These are phyloP conservation scores for Plasmodium billcollinsi DNA, from an alignment of 169 alveolate genomes.

Conservation along the genomic window DNA sequence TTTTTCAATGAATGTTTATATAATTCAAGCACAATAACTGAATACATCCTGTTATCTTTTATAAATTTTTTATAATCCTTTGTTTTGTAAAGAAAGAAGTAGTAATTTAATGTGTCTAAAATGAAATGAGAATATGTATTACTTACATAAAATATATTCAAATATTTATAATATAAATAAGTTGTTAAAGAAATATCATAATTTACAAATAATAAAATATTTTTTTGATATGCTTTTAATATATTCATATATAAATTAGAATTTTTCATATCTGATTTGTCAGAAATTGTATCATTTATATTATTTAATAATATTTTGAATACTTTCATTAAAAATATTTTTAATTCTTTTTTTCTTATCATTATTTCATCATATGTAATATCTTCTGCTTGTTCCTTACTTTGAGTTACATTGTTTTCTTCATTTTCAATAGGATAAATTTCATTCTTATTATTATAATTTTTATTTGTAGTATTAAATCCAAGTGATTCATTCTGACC, in stretches of 20 bases:
- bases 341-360: conserved; percentile 2
- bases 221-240: conserved; percentile 14
- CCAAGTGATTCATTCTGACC: too few species aligned
- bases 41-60: conserved; percentile 9
- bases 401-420: not conserved
- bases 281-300: conserved; percentile 5
- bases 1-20: conserved; percentile 2
- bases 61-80: conserved; percentile 27
- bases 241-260: not conserved
- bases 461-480: not conserved
- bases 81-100: conserved; percentile 12
- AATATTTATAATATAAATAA: conserved; percentile 35
- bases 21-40: conserved; percentile 2
- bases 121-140: conserved; percentile 2
- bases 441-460: not conserved
- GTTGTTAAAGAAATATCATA: conserved; percentile 20
- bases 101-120: conserved; percentile 17
- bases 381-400: too few species aligned
- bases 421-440: not conserved
- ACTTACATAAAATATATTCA: conserved; percentile 36
- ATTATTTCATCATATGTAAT: too few species aligned
- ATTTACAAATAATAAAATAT: conserved; percentile 8
- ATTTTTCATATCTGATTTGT: not conserved
- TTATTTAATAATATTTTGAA: conserved; percentile 16
- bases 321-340: not conserved